phyloP scores from a whole-genome alignment of 352 stramenopile species.

The Globisporangium carolinianum region DNA sequence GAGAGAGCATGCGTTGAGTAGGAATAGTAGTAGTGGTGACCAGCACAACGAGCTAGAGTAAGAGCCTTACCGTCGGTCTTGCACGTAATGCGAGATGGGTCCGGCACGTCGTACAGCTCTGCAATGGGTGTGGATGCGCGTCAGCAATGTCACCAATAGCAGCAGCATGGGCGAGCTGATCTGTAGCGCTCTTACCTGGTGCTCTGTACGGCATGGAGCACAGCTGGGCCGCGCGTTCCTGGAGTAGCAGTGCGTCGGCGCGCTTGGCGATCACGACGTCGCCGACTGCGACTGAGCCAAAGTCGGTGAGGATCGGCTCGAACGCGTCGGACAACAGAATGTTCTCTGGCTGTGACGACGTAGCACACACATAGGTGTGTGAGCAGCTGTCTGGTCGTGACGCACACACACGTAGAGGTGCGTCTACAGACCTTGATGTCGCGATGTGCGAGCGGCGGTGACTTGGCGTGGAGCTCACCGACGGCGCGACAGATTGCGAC shows the following conservation, averaged over 20 bases:
- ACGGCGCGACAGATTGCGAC: constrained; percentile 78
- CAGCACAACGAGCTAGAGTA: not conserved
- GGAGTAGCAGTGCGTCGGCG: constrained; percentile 71
- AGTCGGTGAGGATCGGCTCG: constrained; percentile 86
- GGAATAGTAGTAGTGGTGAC: not conserved
- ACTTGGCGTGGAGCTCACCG: constrained; percentile 61
- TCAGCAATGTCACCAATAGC: not conserved
- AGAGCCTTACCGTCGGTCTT: constrained; percentile 48
- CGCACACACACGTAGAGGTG: not conserved
- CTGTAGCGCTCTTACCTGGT: constrained; percentile 31
- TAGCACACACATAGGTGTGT: too few relatives aligned
- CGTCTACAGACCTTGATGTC: constrained; percentile 68
- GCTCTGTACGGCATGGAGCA: constrained; percentile 86
- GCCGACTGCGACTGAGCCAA: constrained; percentile 66
- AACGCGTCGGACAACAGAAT: constrained; percentile 69
- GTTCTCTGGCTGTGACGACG: constrained; percentile 65
- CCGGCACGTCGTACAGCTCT: constrained; percentile 87
- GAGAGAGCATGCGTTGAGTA: not conserved
- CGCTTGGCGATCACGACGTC: constrained; percentile 64
- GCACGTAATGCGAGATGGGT: constrained; percentile 59
- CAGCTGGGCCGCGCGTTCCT: constrained; percentile 77
- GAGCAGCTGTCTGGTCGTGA: too few relatives aligned
- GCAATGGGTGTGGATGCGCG: too few relatives aligned
- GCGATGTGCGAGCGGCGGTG: constrained; percentile 69
- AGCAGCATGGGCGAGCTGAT: not conserved